A percentile compares a stretch with the other conserved stretches of the same genome.
Conservation (phyloP, 495 filamentous ascomycete genomes). For the Penicillium goetzii region DNA sequence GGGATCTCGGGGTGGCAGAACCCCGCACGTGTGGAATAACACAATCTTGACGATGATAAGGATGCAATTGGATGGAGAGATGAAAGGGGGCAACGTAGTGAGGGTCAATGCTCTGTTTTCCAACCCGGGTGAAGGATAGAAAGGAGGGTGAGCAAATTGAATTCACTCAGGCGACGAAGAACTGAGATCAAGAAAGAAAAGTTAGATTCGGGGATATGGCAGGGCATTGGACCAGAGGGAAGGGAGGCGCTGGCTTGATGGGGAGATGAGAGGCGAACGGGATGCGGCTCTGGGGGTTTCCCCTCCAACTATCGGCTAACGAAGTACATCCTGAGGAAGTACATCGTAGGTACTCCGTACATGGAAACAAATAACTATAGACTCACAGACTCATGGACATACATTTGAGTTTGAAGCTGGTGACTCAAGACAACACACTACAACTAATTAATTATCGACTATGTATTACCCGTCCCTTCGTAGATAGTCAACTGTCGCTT, state of each 20-base stretch:
- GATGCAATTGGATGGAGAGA: neutral
- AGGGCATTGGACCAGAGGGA: neutral
- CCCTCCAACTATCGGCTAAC: neutral
- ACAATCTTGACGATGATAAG: slow-evolving; percentile 6
- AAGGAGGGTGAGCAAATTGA: neutral
- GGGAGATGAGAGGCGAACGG: slow-evolving; percentile 8
- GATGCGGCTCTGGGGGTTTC: slow-evolving; percentile 21
- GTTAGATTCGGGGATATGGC: neutral
- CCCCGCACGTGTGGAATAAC: slow-evolving; percentile 18
- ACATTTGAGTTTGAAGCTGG: neutral
- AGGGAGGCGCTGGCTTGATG: neutral
- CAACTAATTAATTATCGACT: neutral
- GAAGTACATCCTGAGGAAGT: neutral
- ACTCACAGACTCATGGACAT: neutral
- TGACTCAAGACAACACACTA: neutral
- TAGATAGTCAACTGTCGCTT: neutral
- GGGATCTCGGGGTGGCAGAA: neutral
- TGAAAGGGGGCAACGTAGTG: neutral
- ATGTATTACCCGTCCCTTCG: neutral
- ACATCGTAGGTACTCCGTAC: neutral
- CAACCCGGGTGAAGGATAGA: neutral
- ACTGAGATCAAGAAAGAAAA: neutral
- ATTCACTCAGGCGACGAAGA: neutral
- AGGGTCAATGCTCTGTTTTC: neutral
- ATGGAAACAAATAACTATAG: neutral